Evolutionary conservation across 1,284 basidiomycete species (phyloP).

Genomic region (Apiotrichum sp.): DNA sequence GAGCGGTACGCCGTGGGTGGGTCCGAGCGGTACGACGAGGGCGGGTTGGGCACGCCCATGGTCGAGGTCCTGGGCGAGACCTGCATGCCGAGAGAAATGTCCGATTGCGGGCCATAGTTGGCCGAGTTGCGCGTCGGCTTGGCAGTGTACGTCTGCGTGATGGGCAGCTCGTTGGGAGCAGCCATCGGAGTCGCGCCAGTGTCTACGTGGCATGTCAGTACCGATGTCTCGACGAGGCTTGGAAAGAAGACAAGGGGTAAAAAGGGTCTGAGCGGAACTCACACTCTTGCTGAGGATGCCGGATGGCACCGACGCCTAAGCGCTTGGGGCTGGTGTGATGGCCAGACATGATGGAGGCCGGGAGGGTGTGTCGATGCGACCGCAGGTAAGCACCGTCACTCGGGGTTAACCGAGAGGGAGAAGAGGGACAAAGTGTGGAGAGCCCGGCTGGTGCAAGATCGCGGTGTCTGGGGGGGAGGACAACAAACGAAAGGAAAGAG

Average conservation of each 20-base stretch:
- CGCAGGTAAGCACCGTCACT: not conserved
- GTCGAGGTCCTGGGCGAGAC: conserved; percentile 3
- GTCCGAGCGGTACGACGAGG: conserved; percentile 3
- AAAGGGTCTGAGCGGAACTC: conserved; percentile 16
- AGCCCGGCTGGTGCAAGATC: not conserved
- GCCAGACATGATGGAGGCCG: conserved; percentile 20
- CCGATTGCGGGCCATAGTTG: conserved; percentile 34
- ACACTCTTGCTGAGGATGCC: conserved; percentile 45
- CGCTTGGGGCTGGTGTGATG: conserved; percentile 37
- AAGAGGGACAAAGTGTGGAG: not conserved
- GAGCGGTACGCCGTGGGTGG: not conserved
- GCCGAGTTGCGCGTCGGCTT: conserved; percentile 44
- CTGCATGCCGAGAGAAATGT: conserved; percentile 41
- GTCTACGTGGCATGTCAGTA: conserved; percentile 25
- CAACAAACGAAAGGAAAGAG: too few relatives aligned
- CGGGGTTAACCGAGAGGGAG: not conserved
- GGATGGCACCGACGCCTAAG: conserved; percentile 33
- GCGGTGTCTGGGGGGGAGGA: not conserved
- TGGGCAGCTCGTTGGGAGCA: conserved; percentile 16
- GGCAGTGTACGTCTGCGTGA: conserved; percentile 27
- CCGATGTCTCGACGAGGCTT: not conserved
- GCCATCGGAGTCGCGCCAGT: conserved; percentile 44
- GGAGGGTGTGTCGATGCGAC: not conserved
- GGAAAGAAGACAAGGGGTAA: not conserved
- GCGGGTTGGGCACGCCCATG: not conserved